Evolutionary conservation across 1,284 basidiomycete species (phyloP), one percentile per base, ranked within the genome.

Genomic region (Entoloma clypeatum): DNA sequence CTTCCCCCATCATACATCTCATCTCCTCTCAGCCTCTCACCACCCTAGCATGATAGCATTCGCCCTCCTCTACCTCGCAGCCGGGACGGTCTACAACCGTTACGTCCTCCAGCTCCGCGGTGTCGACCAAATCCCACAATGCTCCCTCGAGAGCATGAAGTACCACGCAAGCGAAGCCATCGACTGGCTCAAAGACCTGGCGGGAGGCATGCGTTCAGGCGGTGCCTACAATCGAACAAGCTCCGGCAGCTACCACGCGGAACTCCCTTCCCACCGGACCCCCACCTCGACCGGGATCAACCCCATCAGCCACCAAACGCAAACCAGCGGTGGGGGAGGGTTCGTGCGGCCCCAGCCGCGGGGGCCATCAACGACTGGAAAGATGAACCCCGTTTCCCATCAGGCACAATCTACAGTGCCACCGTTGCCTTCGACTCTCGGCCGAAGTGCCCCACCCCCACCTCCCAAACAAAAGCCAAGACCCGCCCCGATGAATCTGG

Each of bases 71-170:
- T 84, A 84, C 59, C 63, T 81, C 19, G 65, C 80, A 43, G 62
- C 74, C 26, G 79, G 80, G 25, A 77, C 75, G 4, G 55, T 81
- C 13, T 87, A 88, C 67, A 84, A 82, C 50, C 78, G 77, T 47
- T 81, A 72, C 56, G 77, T 83, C 27, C 77, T 85, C 10, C 68
- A 72, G 38, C 69, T 76, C 25, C 69, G 71, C 14, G 82, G 83
- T 1, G 69, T 74, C 40, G 78, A 83, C 47, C 79, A 81, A 49
- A 65, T 86, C n/a, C 82, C 84, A 22, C 74, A 74, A 47, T 77
- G 82, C 53, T 78, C 80, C 4, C 40, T 80, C 14, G 63, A 69
- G 36, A 63, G 66, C 49, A 67, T 71, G 67, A 59, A 58, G 43
- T 73, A 75, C 44, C 72, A 74, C 49, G 61, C 55, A 3, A 43